Percentiles rank a stretch among this genome's conserved stretches.
phyloP scores from a whole-genome alignment of 768 basidiomycete species.

The Termitomyces sp. region DNA sequence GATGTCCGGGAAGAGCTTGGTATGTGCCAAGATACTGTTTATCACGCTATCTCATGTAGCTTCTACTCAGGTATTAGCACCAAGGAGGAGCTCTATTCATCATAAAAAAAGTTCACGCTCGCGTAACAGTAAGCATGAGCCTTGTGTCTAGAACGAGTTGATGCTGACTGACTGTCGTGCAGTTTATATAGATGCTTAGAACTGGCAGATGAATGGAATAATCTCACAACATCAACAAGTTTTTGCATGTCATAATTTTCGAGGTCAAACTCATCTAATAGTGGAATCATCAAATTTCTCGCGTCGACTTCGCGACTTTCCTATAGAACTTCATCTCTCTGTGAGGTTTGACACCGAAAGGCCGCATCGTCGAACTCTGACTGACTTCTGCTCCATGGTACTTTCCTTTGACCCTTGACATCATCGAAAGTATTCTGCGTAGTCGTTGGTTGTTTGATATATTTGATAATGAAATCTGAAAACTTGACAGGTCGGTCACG shows the following conservation, averaged over 20 bases:
- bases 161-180: background rate
- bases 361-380: background rate
- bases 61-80: slow-evolving; percentile 30
- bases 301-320: background rate
- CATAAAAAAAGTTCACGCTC: slow-evolving; percentile 21
- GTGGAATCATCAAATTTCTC: background rate
- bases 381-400: background rate
- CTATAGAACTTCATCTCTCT: background rate
- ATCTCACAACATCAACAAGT: slow-evolving; percentile 2
- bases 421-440: background rate
- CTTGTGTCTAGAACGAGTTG: background rate
- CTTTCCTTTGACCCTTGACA: background rate
- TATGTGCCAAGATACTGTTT: slow-evolving; percentile 28
- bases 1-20: slow-evolving; percentile 89
- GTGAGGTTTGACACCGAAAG: background rate
- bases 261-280: background rate
- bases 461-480: background rate
- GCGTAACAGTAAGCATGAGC: slow-evolving; percentile 8
- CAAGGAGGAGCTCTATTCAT: slow-evolving; percentile 44
- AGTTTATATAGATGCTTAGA: slow-evolving; percentile 17
- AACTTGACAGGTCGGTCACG: no score
- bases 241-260: background rate
- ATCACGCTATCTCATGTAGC: background rate
- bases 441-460: background rate
- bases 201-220: slow-evolving; percentile 9